phyloP scores from a whole-genome alignment of 805 yeast species.

The Metschnikowia shivogae region DNA sequence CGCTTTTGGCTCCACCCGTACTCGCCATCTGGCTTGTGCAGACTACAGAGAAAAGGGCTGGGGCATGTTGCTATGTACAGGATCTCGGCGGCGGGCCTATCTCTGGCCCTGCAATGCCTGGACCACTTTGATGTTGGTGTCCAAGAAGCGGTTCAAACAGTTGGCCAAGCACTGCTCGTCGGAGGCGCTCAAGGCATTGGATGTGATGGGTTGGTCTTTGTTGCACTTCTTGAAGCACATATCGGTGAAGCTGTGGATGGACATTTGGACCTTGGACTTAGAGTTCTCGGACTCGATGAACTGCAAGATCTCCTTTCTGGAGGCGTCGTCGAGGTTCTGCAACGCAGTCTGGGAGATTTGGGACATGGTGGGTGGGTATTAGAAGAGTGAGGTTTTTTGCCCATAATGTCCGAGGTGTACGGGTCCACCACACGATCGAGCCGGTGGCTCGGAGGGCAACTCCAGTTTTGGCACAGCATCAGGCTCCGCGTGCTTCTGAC shows the following conservation, averaged over 20 bases:
- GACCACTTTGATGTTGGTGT: constrained; percentile 81
- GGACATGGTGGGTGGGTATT: constrained; percentile 23
- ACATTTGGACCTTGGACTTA: constrained; percentile 80
- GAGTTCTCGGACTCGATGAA: constrained; percentile 82
- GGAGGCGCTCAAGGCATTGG: constrained; percentile 45
- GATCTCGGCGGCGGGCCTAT: constrained; percentile 7
- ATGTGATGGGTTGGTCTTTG: constrained; percentile 37
- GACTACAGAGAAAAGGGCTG: too few species aligned
- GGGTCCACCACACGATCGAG: constrained; percentile 2
- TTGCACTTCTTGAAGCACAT: constrained; percentile 88
- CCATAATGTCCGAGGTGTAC: constrained; percentile 7
- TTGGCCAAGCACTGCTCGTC: constrained; percentile 75
- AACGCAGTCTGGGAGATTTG: constrained; percentile 33
- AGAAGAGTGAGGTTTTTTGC: background rate
- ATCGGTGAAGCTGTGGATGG: constrained; percentile 85
- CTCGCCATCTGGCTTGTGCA: too few species aligned
- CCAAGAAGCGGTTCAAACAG: constrained; percentile 83
- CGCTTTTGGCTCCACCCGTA: too few species aligned
- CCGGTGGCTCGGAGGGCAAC: too few species aligned
- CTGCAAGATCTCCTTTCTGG: constrained; percentile 68
- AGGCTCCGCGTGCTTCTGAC: background rate
- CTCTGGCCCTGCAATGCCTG: constrained; percentile 43
- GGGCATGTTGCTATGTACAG: constrained; percentile 6
- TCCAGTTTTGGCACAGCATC: background rate
- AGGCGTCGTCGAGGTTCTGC: constrained; percentile 52